Evolutionary conservation across 23 red algal genomes (phyloP).

Genomic region (Gracilariopsis chorda): DNA sequence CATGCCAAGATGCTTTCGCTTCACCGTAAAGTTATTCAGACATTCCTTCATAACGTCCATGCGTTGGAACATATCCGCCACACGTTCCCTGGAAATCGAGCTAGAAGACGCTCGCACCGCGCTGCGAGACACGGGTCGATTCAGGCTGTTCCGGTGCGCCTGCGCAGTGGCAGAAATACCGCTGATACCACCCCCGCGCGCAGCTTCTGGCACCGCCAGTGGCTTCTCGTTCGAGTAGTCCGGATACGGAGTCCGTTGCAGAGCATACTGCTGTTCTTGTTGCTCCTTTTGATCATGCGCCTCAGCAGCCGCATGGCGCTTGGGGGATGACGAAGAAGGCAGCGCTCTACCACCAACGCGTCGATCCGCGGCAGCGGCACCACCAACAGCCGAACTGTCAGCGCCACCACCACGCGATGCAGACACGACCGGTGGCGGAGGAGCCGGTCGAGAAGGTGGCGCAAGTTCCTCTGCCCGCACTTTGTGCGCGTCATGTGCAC

Average conservation of each 20-base stretch:
- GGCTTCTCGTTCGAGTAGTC: slow-evolving; percentile 40
- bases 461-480: not conserved
- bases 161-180: slow-evolving; percentile 11
- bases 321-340: not conserved
- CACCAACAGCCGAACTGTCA: not conserved
- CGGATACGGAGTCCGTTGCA: slow-evolving; percentile 29
- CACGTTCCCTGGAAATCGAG: slow-evolving; percentile 50
- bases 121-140: slow-evolving; percentile 63
- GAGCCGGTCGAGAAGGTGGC: not conserved
- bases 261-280: too few species aligned
- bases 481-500: not conserved
- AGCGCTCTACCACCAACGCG: not conserved
- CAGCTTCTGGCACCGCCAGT: slow-evolving; percentile 23
- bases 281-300: not conserved
- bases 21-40: slow-evolving; percentile 73
- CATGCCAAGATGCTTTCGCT: slow-evolving; percentile 60
- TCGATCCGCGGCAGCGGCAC: not conserved
- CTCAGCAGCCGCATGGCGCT: not conserved
- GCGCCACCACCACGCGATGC: not conserved
- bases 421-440: not conserved
- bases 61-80: slow-evolving; percentile 62
- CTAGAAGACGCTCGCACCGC: slow-evolving; percentile 39
- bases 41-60: slow-evolving; percentile 66
- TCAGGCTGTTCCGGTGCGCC: slow-evolving; percentile 66
- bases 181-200: not conserved